Evolutionary conservation across 2,329 filamentous ascomycete species (phyloP).

Genomic region (Arachnomyces sp.): DNA sequence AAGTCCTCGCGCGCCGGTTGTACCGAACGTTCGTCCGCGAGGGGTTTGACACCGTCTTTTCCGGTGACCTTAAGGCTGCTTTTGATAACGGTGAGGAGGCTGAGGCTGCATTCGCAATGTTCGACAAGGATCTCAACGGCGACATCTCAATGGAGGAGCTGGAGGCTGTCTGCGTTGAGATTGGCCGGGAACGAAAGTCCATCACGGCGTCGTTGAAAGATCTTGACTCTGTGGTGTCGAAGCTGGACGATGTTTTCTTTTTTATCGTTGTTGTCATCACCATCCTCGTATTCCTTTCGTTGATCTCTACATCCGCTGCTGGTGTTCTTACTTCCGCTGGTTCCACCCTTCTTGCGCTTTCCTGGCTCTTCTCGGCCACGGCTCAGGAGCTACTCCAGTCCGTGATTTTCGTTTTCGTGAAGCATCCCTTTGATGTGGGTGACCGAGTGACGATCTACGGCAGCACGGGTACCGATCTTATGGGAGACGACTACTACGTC

Average conservation of each 20-base stretch:
- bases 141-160: slow-evolving; percentile 95
- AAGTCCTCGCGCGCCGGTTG: slow-evolving; percentile 76
- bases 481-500: slow-evolving; percentile 90
- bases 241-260: slow-evolving; percentile 80
- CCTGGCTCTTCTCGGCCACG: slow-evolving; percentile 86
- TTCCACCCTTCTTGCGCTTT: slow-evolving; percentile 76
- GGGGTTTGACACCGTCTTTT: slow-evolving; percentile 64
- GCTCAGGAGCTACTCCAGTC: slow-evolving; percentile 91
- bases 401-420: slow-evolving; percentile 84
- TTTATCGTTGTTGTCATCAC: slow-evolving; percentile 76
- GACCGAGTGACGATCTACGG: slow-evolving; percentile 89
- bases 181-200: slow-evolving; percentile 87
- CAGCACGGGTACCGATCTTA: slow-evolving; percentile 68
- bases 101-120: slow-evolving; percentile 80
- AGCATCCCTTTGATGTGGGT: slow-evolving; percentile 94
- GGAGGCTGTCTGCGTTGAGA: slow-evolving; percentile 86
- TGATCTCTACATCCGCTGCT: slow-evolving; percentile 84
- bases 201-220: slow-evolving; percentile 94
- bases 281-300: slow-evolving; percentile 76
- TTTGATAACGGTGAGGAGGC: slow-evolving; percentile 80
- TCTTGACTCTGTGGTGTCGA: slow-evolving; percentile 83
- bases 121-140: slow-evolving; percentile 93
- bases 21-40: slow-evolving; percentile 77
- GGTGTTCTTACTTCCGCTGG: slow-evolving; percentile 84
- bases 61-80: slow-evolving; percentile 68